Evolutionary conservation across 208 protist species (phyloP), one percentile per base, ranked within the genome.

Genomic region (Endotrypanum monterogeii): DNA sequence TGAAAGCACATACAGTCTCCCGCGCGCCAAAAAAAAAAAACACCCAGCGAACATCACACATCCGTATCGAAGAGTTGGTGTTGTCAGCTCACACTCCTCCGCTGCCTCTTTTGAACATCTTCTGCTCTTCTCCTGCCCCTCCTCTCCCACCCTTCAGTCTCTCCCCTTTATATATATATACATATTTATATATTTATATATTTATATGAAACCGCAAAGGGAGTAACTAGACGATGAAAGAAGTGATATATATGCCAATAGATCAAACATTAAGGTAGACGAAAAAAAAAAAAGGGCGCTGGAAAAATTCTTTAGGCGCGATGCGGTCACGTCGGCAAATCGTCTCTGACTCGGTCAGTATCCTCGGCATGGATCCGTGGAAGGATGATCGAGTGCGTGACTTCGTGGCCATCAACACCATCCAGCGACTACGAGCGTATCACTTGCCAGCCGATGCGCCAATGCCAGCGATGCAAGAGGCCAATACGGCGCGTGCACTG

Each of bases 361-460:
- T 76, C 9, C 79, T 74, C 3, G 81, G 83, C 41, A 94, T 95
- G 89, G 91, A 95, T 75, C 87, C 89, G 11, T 95, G 91, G 89
- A 92, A 90, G 50, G 91, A 95, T 61, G 91, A 95, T 65, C 77
- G 91, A 23, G 86, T 85, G 54, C 83, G 91, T 44, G 91, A 95
- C 73, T 95, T 93, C 61, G 81, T 95, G n/a, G 85, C 87, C 18
- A 77, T 95, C 50, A 95, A 95, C 84, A 91, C 86, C 16, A 93
- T 95, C 62, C 88, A 92, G 68, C 84, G 91, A 3, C 83, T 95
- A 14, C 91, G 89, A 39, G 84, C 85, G 23, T 95, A 94, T 60
- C 91, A 95, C 72, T 72, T 88, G 57, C 65, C 78, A 12, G n/a
- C 39, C 6, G 60, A 75, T 16, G 83, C 74, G 25, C 72, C 77